A percentile compares a stretch with the other conserved stretches of the same genome.
phyloP scores from a whole-genome alignment of 129 eudicot species.

The Sambucus nigra region DNA sequence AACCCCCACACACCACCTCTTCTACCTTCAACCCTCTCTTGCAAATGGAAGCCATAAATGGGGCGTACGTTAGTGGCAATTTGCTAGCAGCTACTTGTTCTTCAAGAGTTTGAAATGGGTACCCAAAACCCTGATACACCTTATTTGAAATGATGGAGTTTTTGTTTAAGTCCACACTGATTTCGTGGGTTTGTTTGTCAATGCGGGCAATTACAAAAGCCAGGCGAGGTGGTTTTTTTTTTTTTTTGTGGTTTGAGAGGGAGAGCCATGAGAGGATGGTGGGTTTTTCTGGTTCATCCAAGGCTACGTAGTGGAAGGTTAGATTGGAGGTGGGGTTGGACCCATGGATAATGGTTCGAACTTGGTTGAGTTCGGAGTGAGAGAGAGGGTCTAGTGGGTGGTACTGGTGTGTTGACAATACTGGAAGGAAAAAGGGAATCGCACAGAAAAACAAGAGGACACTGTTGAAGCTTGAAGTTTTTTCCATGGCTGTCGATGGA shows the following conservation, averaged over 20 bases:
- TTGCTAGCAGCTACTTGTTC: constrained; percentile 17
- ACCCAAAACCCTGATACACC: constrained; percentile 19
- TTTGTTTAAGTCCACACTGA: constrained; percentile 15
- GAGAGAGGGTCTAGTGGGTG: constrained; percentile 33
- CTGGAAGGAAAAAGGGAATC: neutral
- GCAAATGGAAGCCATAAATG: constrained; percentile 20
- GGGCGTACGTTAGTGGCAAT: constrained; percentile 16
- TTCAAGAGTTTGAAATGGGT: constrained; percentile 13
- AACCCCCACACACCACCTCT: constrained; percentile 19
- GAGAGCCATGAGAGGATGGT: constrained; percentile 12
- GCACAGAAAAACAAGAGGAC: constrained; percentile 1
- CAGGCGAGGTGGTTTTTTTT: constrained; percentile 7
- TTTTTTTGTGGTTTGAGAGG: neutral
- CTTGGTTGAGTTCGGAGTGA: constrained; percentile 23
- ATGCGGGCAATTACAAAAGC: constrained; percentile 19
- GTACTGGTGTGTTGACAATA: neutral
- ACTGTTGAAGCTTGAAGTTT: neutral
- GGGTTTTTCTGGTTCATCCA: constrained; percentile 37
- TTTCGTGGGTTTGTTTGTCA: constrained; percentile 18
- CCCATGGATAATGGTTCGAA: constrained; percentile 12
- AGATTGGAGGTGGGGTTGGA: too few species aligned
- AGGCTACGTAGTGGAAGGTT: constrained; percentile 29
- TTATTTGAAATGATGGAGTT: constrained; percentile 10
- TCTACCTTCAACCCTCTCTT: constrained; percentile 28
- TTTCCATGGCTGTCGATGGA: neutral